Evolutionary conservation across 768 basidiomycete genomes (phyloP).

Genomic region (Psilocybe cubensis): DNA sequence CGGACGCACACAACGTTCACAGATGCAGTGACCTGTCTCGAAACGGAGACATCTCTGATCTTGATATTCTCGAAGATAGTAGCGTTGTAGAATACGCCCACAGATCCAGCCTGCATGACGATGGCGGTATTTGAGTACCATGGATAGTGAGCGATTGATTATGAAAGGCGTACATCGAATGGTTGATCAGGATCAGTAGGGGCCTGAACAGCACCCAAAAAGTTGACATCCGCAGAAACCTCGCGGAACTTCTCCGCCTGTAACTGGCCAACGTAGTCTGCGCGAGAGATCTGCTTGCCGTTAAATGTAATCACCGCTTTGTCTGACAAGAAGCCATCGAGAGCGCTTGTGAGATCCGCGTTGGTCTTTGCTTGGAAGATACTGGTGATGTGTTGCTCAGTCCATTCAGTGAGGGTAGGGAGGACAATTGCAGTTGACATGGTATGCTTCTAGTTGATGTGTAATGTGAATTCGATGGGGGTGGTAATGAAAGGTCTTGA

Average conservation of each 20-base stretch:
- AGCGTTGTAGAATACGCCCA: constrained; percentile 41
- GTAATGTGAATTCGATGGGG: too few relatives aligned
- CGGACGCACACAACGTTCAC: constrained; percentile 38
- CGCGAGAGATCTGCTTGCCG: constrained; percentile 38
- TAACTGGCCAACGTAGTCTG: constrained; percentile 42
- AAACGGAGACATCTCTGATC: constrained; percentile 34
- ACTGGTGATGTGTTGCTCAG: constrained; percentile 38
- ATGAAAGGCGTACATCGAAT: constrained; percentile 12
- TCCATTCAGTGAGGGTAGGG: constrained; percentile 46
- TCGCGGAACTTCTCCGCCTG: constrained; percentile 31
- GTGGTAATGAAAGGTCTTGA: too few relatives aligned
- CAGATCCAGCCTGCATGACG: constrained; percentile 21
- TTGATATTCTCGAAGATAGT: constrained; percentile 34
- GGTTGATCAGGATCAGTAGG: constrained; percentile 18
- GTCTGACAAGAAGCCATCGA: constrained; percentile 43
- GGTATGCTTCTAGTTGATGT: neutral
- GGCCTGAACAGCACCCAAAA: constrained; percentile 32
- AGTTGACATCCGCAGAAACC: constrained; percentile 30
- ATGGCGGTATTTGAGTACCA: neutral
- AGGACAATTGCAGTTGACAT: constrained; percentile 24
- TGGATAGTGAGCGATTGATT: neutral
- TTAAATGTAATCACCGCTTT: constrained; percentile 43
- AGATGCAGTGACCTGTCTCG: constrained; percentile 35
- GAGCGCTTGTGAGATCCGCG: constrained; percentile 35
- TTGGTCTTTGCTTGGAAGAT: constrained; percentile 41